These are phyloP conservation scores for Xylaria sp. DNA, from an alignment of 2,329 filamentous ascomycete genomes.

Conservation along the genomic window DNA sequence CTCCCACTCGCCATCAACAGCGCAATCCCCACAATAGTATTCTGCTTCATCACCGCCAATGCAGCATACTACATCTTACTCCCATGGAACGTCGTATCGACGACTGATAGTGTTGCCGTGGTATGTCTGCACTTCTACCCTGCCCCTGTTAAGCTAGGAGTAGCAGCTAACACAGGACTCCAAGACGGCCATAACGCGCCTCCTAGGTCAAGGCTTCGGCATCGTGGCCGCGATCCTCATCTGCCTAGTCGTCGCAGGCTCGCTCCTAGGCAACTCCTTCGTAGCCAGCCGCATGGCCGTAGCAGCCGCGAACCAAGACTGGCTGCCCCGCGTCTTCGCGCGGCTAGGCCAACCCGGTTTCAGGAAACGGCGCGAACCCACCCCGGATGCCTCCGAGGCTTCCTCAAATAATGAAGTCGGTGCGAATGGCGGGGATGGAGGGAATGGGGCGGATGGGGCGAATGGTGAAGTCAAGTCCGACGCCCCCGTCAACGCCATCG, in stretches of 20 bases:
- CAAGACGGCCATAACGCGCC: slow-evolving; percentile 65
- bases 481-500: slow-evolving; percentile 65
- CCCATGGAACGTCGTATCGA: slow-evolving; percentile 68
- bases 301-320: slow-evolving; percentile 64
- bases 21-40: slow-evolving; percentile 68
- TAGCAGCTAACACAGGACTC: slow-evolving; percentile 17
- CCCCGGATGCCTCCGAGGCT: neutral
- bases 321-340: slow-evolving; percentile 61
- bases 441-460: too few relatives aligned
- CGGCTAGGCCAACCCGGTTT: slow-evolving; percentile 58
- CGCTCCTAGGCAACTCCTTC: slow-evolving; percentile 71
- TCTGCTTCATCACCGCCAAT: slow-evolving; percentile 70
- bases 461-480: slow-evolving; percentile 52
- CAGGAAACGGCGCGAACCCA: slow-evolving; percentile 24
- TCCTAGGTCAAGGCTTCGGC: slow-evolving; percentile 65
- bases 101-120: slow-evolving; percentile 71
- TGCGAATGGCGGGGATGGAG: too few relatives aligned
- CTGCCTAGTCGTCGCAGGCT: slow-evolving; percentile 70
- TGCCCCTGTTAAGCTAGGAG: neutral
- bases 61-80: slow-evolving; percentile 71
- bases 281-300: slow-evolving; percentile 71
- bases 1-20: slow-evolving; percentile 71
- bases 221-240: slow-evolving; percentile 66
- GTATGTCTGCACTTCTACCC: slow-evolving; percentile 53
- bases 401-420: slow-evolving; percentile 24